Evolutionary conservation across 139 green algal genomes (phyloP), one percentile per base, ranked within the genome.

Genomic region (Zygnema cylindricum): DNA sequence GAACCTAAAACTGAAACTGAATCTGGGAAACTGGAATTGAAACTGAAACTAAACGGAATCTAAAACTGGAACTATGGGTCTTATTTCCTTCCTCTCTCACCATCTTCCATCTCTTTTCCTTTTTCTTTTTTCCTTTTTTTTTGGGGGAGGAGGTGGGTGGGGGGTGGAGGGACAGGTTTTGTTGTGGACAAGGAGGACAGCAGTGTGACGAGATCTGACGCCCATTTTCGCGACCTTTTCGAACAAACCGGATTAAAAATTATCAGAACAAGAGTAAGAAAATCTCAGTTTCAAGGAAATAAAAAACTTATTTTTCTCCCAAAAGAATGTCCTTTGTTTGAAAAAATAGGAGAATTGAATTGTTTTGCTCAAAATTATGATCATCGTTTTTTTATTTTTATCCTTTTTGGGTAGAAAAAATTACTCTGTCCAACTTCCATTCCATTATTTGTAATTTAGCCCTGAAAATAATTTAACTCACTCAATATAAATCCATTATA

Each of bases 111-210:
- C 81, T 81, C 2, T 11, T 1, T 87, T 16, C 81, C 1, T 85
- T 1, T 69, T 23, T 87, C 39, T 82, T 7, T 22, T 3, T 40
- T 2, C 39, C 54, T 85, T 85, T 11, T 11, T 57, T 11, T n/a
- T n/a, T n/a, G n/a, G n/a, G n/a, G n/a, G n/a, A n/a, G n/a, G n/a
- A n/a, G n/a, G n/a, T n/a, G n/a, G n/a, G n/a, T n/a, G n/a, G n/a
- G n/a, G 77, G 43, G 39, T 84, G 1, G 35, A 43, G 35, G 35
- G 57, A 30, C 87, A 92, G 88, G 88, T 2, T 98, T 98, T 81
- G 89, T 98, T 0, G 93, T 98, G 38, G 97, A 99, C 92, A 95
- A 93, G 42, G 95, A 98, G 22, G 97, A 99, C 92, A 93, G 86
- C 63, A 96, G 91, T 75, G 76, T 99, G 1, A 98, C 97, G 1